A percentile compares a stretch with the other conserved stretches of the same genome.
Evolutionary conservation across 2,329 filamentous ascomycete genomes (phyloP).

Genomic region (Scorias spongiosa): DNA sequence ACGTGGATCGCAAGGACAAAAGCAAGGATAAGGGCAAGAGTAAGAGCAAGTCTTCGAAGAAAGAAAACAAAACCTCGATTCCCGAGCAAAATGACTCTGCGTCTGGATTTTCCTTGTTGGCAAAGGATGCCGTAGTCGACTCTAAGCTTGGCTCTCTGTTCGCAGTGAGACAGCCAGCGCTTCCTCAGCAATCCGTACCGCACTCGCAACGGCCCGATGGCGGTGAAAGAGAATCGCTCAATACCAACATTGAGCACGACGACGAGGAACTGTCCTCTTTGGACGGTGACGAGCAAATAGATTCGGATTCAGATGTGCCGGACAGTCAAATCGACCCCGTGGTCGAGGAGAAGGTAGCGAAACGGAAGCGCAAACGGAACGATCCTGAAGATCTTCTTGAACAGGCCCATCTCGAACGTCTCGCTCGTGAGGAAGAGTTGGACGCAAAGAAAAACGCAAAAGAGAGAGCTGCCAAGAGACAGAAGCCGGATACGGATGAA

Average conservation of each 20-base stretch:
- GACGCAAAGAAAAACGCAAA: conserved; percentile 13
- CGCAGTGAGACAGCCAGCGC: conserved; percentile 14
- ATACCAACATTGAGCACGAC: not conserved
- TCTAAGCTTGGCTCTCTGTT: conserved; percentile 33
- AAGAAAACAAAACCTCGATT: too few species aligned
- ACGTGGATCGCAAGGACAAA: too few species aligned
- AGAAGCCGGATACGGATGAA: conserved; percentile 14
- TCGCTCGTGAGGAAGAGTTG: conserved; percentile 34
- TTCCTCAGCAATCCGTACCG: not conserved
- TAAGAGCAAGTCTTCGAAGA: too few species aligned
- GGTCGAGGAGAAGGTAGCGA: conserved; percentile 11
- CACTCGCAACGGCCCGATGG: not conserved
- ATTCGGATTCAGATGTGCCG: not conserved
- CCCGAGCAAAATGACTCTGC: not conserved
- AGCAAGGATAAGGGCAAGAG: too few species aligned
- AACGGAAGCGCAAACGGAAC: conserved; percentile 40
- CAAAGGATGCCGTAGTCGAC: conserved; percentile 25
- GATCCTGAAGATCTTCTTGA: conserved; percentile 49
- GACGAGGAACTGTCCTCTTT: not conserved
- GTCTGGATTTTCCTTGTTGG: conserved; percentile 12
- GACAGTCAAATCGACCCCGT: not conserved
- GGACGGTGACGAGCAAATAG: not conserved
- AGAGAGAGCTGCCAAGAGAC: conserved; percentile 17
- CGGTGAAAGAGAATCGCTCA: not conserved
- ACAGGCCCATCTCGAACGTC: conserved; percentile 50